phyloP scores from a whole-genome alignment of 768 basidiomycete genomes.

The Boletus vinaceobasis region DNA sequence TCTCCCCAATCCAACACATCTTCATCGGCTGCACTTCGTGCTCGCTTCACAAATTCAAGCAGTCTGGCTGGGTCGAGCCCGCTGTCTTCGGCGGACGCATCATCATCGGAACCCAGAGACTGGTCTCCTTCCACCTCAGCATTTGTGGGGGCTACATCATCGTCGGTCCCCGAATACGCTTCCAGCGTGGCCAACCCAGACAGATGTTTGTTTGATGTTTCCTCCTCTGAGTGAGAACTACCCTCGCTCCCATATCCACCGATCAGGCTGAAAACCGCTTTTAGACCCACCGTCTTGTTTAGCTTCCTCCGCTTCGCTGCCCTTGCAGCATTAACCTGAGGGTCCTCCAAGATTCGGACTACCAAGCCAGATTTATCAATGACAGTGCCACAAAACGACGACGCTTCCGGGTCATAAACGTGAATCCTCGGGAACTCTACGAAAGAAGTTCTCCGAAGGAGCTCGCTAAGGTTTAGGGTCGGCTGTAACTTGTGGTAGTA shows the following conservation, averaged over 20 bases:
- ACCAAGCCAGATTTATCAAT: constrained; percentile 51
- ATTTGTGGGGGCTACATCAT: background rate
- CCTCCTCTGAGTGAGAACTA: constrained; percentile 35
- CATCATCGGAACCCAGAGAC: constrained; percentile 11
- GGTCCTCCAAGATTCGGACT: constrained; percentile 7
- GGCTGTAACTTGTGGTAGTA: constrained; percentile 59
- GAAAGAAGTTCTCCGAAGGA: constrained; percentile 62
- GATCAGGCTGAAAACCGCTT: constrained; percentile 54
- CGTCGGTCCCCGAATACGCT: constrained; percentile 23
- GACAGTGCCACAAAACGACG: constrained; percentile 55
- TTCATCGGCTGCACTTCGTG: constrained; percentile 24
- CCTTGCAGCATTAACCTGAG: constrained; percentile 30
- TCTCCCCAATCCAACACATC: constrained; percentile 33
- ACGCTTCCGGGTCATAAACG: constrained; percentile 56
- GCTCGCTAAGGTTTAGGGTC: constrained; percentile 40
- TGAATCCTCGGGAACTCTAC: constrained; percentile 85
- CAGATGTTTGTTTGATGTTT: background rate
- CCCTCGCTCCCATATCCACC: constrained; percentile 58
- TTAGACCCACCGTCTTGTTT: constrained; percentile 47
- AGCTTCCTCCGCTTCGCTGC: constrained; percentile 56
- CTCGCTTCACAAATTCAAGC: constrained; percentile 24
- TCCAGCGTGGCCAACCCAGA: constrained; percentile 23
- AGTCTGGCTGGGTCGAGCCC: constrained; percentile 18
- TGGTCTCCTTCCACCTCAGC: constrained; percentile 15
- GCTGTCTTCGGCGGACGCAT: constrained; percentile 7